These are phyloP conservation scores for Lactarius hengduanensis DNA, from an alignment of 768 basidiomycete genomes.

Conservation along the genomic window DNA sequence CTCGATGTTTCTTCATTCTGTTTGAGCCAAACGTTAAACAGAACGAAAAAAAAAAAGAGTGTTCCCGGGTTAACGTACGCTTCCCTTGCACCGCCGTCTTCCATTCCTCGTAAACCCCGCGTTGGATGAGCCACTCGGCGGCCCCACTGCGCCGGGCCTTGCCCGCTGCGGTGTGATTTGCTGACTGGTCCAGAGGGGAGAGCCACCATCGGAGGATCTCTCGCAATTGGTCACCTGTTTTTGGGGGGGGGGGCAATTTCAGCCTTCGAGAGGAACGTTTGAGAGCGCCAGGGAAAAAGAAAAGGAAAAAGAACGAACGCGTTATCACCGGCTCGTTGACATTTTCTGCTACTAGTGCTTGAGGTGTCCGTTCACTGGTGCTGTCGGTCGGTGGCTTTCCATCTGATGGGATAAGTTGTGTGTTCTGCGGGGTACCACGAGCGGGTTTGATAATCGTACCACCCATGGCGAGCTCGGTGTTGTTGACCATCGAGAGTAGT, in stretches of 20 bases:
- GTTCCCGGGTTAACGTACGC: background rate
- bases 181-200: slow-evolving; percentile 12
- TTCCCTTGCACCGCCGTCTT: slow-evolving; percentile 3
- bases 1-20: background rate
- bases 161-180: slow-evolving; percentile 1
- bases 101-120: slow-evolving; percentile 13
- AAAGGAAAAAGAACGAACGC: slow-evolving; percentile 7
- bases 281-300: background rate
- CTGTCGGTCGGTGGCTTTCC: slow-evolving; percentile 12
- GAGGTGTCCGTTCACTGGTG: too few relatives aligned
- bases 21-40: background rate
- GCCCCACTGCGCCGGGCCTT: background rate
- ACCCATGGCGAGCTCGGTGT: slow-evolving; percentile 8
- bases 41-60: too few relatives aligned
- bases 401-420: background rate
- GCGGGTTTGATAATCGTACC: background rate
- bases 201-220: slow-evolving; percentile 6
- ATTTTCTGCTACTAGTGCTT: background rate
- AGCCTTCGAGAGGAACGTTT: slow-evolving; percentile 1
- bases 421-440: background rate
- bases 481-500: slow-evolving; percentile 3
- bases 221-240: background rate
- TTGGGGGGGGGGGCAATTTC: background rate
- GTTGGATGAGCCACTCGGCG: slow-evolving; percentile 7
- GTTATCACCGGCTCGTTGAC: slow-evolving; percentile 1